A percentile compares a stretch with the other conserved stretches of the same genome.
Conservation (phyloP, 768 basidiomycete genomes). For the Termitomyces sp. region DNA sequence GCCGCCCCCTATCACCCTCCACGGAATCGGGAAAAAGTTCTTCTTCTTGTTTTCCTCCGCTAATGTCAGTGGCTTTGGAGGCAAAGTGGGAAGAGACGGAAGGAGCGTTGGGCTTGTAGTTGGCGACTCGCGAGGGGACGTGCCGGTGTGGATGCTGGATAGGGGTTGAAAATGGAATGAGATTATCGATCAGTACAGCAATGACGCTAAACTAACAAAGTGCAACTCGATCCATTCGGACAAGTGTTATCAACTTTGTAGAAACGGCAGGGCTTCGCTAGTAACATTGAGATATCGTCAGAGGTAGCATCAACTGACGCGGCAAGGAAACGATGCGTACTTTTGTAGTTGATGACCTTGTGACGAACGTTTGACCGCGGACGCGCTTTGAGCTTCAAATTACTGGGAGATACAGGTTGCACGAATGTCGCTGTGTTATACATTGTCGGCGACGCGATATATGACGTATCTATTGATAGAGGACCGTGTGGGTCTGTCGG, state of each 20-base stretch:
- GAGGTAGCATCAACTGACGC: neutral
- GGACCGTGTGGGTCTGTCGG: conserved; percentile 7
- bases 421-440: conserved; percentile 8
- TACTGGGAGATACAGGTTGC: conserved; percentile 7
- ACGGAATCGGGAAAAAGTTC: conserved; percentile 60
- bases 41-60: conserved; percentile 36
- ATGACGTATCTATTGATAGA: conserved; percentile 17
- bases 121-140: conserved; percentile 13
- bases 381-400: conserved; percentile 10
- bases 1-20: conserved; percentile 77
- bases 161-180: conserved; percentile 1
- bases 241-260: conserved; percentile 41
- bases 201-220: conserved; percentile 41
- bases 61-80: conserved; percentile 13
- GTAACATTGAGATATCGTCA: neutral
- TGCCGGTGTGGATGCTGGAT: conserved; percentile 42
- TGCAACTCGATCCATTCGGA: conserved; percentile 50
- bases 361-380: conserved; percentile 25
- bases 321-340: conserved; percentile 19
- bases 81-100: conserved; percentile 8
- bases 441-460: conserved; percentile 7
- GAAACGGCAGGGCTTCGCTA: conserved; percentile 62
- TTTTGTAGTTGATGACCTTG: conserved; percentile 36
- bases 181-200: neutral
- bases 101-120: conserved; percentile 2